Evolutionary conservation across 2,329 filamentous ascomycete genomes (phyloP).

Genomic region (Daldinia sp.): DNA sequence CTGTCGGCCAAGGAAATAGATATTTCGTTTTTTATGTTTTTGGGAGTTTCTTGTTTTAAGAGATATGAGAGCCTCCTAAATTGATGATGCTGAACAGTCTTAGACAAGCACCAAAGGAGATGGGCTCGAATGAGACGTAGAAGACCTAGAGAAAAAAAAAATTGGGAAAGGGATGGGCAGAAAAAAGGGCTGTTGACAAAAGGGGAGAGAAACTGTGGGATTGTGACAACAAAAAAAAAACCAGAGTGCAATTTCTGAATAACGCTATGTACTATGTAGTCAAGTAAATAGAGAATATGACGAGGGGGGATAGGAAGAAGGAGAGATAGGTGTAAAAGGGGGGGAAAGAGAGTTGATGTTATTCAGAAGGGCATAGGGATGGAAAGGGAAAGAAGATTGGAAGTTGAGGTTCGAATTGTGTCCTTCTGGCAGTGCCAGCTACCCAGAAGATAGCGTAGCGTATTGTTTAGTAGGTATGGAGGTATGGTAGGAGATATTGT

Average conservation of each 20-base stretch:
- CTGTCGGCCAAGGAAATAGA: conserved; percentile 38
- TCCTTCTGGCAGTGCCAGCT: conserved; percentile 32
- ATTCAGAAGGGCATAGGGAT: conserved; percentile 50
- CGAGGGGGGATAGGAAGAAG: conserved; percentile 47
- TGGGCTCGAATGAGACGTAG: conserved; percentile 33
- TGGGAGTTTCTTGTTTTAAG: conserved; percentile 35
- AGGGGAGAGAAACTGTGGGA: conserved; percentile 31
- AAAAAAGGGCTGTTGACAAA: conserved; percentile 42
- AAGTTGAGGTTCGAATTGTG: conserved; percentile 47
- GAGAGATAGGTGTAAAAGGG: conserved; percentile 43
- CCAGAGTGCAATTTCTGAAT: conserved; percentile 39
- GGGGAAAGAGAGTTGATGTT: conserved; percentile 48
- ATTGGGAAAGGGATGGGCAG: conserved; percentile 42
- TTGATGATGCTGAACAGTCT: conserved; percentile 31
- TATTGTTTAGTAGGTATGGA: too few relatives aligned
- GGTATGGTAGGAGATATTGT: neutral
- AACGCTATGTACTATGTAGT: conserved; percentile 49
- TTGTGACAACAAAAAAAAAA: conserved; percentile 45
- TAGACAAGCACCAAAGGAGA: conserved; percentile 39
- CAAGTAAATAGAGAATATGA: conserved; percentile 48
- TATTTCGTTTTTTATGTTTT: conserved; percentile 40
- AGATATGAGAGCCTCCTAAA: conserved; percentile 32
- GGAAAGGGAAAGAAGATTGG: conserved; percentile 48
- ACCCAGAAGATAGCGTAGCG: conserved; percentile 26
- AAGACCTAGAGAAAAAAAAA: conserved; percentile 25